A percentile compares a stretch with the other conserved stretches of the same genome.
Evolutionary conservation across 2,329 filamentous ascomycete genomes (phyloP).

Genomic region (Thyridium curvatum): DNA sequence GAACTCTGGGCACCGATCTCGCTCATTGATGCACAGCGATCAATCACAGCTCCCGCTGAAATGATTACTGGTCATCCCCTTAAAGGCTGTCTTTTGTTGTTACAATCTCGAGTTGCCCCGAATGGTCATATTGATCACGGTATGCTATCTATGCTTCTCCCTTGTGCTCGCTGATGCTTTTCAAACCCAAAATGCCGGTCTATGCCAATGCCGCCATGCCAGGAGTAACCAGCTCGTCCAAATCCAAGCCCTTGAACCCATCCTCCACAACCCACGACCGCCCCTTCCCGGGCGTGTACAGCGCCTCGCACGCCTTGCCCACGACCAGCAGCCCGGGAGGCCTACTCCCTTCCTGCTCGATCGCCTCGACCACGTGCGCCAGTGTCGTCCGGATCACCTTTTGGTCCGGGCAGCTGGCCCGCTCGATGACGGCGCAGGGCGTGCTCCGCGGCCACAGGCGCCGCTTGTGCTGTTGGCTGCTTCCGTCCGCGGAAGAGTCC

Average conservation of each 20-base stretch:
- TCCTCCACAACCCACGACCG: constrained; percentile 82
- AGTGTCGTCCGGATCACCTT: constrained; percentile 85
- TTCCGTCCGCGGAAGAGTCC: too few relatives aligned
- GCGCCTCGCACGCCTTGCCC: constrained; percentile 73
- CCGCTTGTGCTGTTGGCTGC: constrained; percentile 16
- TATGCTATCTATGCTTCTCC: too few relatives aligned
- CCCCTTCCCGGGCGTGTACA: constrained; percentile 51
- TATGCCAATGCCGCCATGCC: background rate
- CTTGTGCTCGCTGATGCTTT: too few relatives aligned
- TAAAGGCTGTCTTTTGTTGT: too few relatives aligned
- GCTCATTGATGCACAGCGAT: too few relatives aligned
- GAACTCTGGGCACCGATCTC: too few relatives aligned
- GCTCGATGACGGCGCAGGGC: constrained; percentile 87
- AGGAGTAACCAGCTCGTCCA: constrained; percentile 19
- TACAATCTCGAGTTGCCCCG: too few relatives aligned
- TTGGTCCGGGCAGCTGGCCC: constrained; percentile 91
- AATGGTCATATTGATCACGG: too few relatives aligned
- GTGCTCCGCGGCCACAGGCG: constrained; percentile 66
- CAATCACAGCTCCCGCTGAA: too few relatives aligned
- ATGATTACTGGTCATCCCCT: too few relatives aligned
- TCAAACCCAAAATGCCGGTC: too few relatives aligned
- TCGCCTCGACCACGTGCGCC: constrained; percentile 68
- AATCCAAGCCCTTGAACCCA: constrained; percentile 70
- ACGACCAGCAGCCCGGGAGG: constrained; percentile 87
- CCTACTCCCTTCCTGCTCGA: constrained; percentile 82